A percentile compares a stretch with the other conserved stretches of the same genome.
Conservation (phyloP, 1,284 basidiomycete species). For the Trichosporon asahii region DNA sequence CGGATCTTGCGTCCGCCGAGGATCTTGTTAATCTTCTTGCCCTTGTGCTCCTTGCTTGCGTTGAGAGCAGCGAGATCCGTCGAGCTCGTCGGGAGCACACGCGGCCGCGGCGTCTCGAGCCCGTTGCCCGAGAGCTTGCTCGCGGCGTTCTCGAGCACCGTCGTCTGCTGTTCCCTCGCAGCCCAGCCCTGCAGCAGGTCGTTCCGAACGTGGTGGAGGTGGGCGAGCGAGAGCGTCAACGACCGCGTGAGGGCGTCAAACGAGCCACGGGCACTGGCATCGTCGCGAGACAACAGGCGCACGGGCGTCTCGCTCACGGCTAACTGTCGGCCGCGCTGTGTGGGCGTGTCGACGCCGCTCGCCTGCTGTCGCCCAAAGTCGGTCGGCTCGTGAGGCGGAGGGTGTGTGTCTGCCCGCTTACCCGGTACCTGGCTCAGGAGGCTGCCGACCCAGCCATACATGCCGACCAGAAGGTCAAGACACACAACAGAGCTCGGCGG, state of each 20-base stretch:
- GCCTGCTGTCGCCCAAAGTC: constrained; percentile 16
- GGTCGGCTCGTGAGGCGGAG: constrained; percentile 8
- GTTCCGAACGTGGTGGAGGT: constrained; percentile 32
- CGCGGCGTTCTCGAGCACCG: constrained; percentile 33
- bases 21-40: constrained; percentile 39
- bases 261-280: constrained; percentile 15
- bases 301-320: constrained; percentile 26
- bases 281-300: constrained; percentile 25
- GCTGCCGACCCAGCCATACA: constrained; percentile 47
- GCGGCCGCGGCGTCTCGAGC: constrained; percentile 10
- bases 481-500: constrained; percentile 48
- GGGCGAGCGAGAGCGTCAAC: constrained; percentile 35
- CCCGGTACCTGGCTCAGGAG: constrained; percentile 30
- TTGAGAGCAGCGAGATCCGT: neutral
- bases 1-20: constrained; percentile 40
- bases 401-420: constrained; percentile 22
- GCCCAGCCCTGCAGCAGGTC: constrained; percentile 43
- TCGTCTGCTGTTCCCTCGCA: constrained; percentile 35
- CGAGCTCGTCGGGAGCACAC: neutral
- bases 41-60: constrained; percentile 30
- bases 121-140: constrained; percentile 18
- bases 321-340: constrained; percentile 23
- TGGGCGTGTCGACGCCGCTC: constrained; percentile 20
- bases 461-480: constrained; percentile 44
- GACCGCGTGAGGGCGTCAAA: constrained; percentile 30